phyloP scores from a whole-genome alignment of 2,329 filamentous ascomycete genomes.

The Sphaerulina musiva region DNA sequence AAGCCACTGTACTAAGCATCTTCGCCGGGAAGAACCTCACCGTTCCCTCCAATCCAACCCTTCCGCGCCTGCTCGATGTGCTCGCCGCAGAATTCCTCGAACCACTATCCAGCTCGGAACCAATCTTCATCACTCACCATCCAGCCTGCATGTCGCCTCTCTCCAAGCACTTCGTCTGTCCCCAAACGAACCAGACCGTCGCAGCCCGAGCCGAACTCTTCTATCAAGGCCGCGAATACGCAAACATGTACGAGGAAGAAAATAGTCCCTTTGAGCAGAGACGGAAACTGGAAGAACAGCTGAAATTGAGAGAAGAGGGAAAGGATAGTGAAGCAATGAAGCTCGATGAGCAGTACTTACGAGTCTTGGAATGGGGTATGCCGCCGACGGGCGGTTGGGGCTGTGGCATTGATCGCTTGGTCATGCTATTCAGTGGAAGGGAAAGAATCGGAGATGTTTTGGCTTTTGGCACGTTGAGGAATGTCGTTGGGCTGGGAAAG shows the following conservation, averaged over 20 bases:
- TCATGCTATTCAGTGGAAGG: constrained; percentile 80
- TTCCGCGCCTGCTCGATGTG: constrained; percentile 71
- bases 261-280: constrained; percentile 85
- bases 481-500: constrained; percentile 40
- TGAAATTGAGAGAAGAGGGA: constrained; percentile 35
- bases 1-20: constrained; percentile 49
- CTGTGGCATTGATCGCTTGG: constrained; percentile 80
- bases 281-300: constrained; percentile 66
- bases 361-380: constrained; percentile 77
- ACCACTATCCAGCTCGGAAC: constrained; percentile 62
- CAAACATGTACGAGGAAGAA: constrained; percentile 98
- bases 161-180: constrained; percentile 75
- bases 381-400: constrained; percentile 98
- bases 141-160: constrained; percentile 87
- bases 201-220: constrained; percentile 36
- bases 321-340: constrained; percentile 44
- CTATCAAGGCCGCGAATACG: constrained; percentile 64
- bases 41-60: constrained; percentile 48
- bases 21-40: constrained; percentile 47
- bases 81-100: constrained; percentile 74
- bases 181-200: constrained; percentile 52
- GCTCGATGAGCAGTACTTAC: constrained; percentile 74
- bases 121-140: constrained; percentile 83
- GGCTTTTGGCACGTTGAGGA: constrained; percentile 76
- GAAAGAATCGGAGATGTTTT: constrained; percentile 78